Base-by-base conservation (phyloP, 2,329 filamentous ascomycete genomes). In the Neurospora sp. region DNA sequence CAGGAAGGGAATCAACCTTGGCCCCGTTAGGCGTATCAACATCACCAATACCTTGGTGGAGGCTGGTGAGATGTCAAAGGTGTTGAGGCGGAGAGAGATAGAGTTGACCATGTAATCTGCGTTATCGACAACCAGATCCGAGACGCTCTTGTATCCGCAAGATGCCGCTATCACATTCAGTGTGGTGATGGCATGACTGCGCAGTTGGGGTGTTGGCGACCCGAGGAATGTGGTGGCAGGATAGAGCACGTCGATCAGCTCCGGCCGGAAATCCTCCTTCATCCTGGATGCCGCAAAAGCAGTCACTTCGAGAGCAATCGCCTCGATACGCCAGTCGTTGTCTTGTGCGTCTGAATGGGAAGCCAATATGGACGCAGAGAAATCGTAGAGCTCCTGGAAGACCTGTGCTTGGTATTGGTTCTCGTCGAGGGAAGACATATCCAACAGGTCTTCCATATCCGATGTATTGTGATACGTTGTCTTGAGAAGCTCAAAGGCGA, bases 51-150 rank as follows among this genome's bases (percentile, higher is more conserved):
- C 96, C 74, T 95, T 91, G 2, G 94, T 93, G 3, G 93, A 93
- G 73, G 97, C 92, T 1, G 95, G 94, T 0, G 93, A 95, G 68
- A 98, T 90, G 73, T 97, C 93, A 73, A 97, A 93, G 0, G 92
- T 93, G 75, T 97, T 97, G 8, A 99, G 86, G 72, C 93, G 92
- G 71, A 98, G 81, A 0, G 92, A 93, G 17, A 99, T 89, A 0
- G 96, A 93, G 77, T 98, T 98, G 72, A 98, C 90, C 80, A 99
- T 91, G 78, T 99, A 99, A 79, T 99, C 96, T 17, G 93, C 94
- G 72, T 99, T 99, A 68, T 91, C 89, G 38, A 98, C 87, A 46
- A 99, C 90, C 73, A 99, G 83, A 17, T 92, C 89, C 36, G 91
- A 90, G 4, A 95, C 91, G 75, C 85, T 89, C 0, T 77, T 72